Base-by-base conservation (phyloP, 192 early-diverging fungal species). In the Helicostylum pulchrum region DNA sequence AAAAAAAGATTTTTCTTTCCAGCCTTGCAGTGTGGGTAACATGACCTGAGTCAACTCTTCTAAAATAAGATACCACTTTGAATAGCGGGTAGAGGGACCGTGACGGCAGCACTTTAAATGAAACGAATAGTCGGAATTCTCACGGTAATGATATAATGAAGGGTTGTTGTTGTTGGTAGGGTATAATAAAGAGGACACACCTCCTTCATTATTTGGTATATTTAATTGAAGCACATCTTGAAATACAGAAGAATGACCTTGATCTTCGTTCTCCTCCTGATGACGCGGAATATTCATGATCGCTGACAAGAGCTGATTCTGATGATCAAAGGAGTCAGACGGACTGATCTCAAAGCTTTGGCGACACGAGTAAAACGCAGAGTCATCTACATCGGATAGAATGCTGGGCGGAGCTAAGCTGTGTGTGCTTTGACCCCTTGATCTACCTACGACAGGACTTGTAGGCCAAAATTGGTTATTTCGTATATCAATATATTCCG, bases 21-120 rank as follows among this genome's bases (percentile, higher is more conserved):
- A 89, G 23, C 72, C 61, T n/a, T 75, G 51, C 0, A 88, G 44
- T 2, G 78, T 82, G 1, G 87, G 86, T 48, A 88, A 86, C 15
- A 86, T 68, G 17, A 67, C 61, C 4, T 65, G 51, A 6, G 49
- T 54, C 20, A 76, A 20, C 11, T 67, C 66, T 45, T 74, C 14
- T 15, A 56, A n/a, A 6, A 19, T 0, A 48, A 6, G 4, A 14
- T 19, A 4, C 46, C 46, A 48, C n/a, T 17, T 17, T 2, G 46
- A 48, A 2, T 4, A 15, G 4, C 6, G 3, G 46, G 17, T 14
- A 2, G 4, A 15, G 15, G 17, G 46, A 17, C 12, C 9, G 5
- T 48, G 46, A 17, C 3, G 6, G 3, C 8, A 48, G 0, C 12
- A 5, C 14, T 19, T 48, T 5, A 15, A 39, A 39, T 39, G 9